Evolutionary conservation across 2,329 filamentous ascomycete genomes (phyloP).

Genomic region (Orbilia brochopaga): DNA sequence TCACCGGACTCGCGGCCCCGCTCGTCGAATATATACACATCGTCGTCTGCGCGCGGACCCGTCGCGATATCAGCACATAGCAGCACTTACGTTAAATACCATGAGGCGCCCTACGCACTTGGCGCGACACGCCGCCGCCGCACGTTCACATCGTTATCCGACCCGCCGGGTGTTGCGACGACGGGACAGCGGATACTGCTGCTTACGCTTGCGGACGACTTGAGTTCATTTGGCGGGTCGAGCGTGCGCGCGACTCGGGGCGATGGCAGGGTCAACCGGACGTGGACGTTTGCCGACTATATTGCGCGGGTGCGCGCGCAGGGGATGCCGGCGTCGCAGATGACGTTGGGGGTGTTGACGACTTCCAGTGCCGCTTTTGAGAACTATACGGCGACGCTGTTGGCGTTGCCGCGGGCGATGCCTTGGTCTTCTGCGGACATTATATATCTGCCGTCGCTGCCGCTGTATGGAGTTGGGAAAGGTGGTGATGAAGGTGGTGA

Average conservation of each 20-base stretch:
- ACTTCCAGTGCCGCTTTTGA: background rate
- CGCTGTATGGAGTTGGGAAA: slow-evolving; percentile 7
- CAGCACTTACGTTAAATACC: too few relatives aligned
- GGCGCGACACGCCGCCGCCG: background rate
- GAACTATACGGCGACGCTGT: background rate
- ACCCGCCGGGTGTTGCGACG: slow-evolving; percentile 2
- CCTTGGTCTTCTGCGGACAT: slow-evolving; percentile 9
- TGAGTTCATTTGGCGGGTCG: slow-evolving; percentile 55
- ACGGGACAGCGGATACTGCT: slow-evolving; percentile 52
- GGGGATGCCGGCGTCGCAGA: background rate
- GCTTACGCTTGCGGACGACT: slow-evolving; percentile 55
- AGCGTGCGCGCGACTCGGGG: background rate
- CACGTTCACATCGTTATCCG: slow-evolving; percentile 5
- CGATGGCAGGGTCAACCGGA: slow-evolving; percentile 7
- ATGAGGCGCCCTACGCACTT: too few relatives aligned
- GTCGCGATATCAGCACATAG: too few relatives aligned
- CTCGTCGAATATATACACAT: too few relatives aligned
- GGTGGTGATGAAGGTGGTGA: slow-evolving; percentile 54
- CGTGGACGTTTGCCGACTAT: slow-evolving; percentile 8
- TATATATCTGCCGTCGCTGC: slow-evolving; percentile 10
- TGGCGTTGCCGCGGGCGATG: background rate
- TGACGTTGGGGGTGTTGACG: slow-evolving; percentile 2
- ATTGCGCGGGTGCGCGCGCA: slow-evolving; percentile 5
- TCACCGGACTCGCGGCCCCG: too few relatives aligned
- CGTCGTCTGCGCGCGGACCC: too few relatives aligned